Evolutionary conservation across 768 basidiomycete genomes (phyloP), one percentile per base, ranked within the genome.

Genomic region (Tricholoma furcatifolium): DNA sequence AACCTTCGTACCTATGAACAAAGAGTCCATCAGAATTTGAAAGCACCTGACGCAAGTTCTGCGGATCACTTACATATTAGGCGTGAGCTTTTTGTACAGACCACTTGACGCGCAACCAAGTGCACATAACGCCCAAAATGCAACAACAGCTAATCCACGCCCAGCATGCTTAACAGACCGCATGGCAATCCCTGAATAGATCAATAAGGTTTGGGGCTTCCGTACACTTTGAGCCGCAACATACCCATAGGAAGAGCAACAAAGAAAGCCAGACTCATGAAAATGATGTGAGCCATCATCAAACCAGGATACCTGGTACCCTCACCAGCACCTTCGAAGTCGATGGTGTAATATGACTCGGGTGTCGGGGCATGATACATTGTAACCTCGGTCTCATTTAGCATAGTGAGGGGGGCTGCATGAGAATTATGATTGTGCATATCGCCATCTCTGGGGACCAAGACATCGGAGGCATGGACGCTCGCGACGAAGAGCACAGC

Each of bases 261-360:
- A 62, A 97, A 93, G 70, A 92, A 96, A 14, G 92, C 93, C 2
- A 87, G 65, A 51, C 70, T 74, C 86, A 93, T 89, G 60, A 82
- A 80, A 4, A 85, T 50, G n/a, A 76, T 82, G 67, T 97, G 95
- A 3, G 84, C 65, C 38, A 78, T 71, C 74, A 95, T 91, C 53
- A 93, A 70, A 12, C 76, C 79, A n/a, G 85, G 83, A 65, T 87
- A 79, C 34, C 82, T 77, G 21, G 70, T 56, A 27, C 73, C 44
- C 38, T 68, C 63, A 51, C 74, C 79, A 6, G 64, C 67, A 44
- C 78, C 75, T 32, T 88, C 83, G 65, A 85, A 79, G 67, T 95
- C 93, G 58, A 87, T 79, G 12, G 88, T 84, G 68, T 83, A 92
- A 67, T 93, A 96, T 2, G 91, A 93, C 0, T 85, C 82, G 0